phyloP scores from a whole-genome alignment of 306 rosid genomes.

The Vicia sativa region DNA sequence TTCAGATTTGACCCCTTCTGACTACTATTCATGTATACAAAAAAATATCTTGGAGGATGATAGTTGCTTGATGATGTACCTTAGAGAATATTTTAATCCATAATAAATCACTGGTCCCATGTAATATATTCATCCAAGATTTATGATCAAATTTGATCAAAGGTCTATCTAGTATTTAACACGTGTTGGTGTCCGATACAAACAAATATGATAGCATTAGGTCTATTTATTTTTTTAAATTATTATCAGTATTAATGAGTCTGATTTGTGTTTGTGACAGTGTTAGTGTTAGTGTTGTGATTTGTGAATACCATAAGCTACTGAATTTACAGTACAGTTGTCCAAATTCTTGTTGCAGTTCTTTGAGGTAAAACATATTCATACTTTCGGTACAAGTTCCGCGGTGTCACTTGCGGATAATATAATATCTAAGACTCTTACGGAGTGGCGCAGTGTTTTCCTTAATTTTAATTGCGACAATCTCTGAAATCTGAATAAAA shows the following conservation, averaged over 20 bases:
- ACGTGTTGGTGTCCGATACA: not conserved
- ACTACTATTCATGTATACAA: slow-evolving; percentile 31
- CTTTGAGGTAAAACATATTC: slow-evolving; percentile 33
- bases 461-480: slow-evolving; percentile 19
- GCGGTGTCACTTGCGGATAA: slow-evolving; percentile 29
- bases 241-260: not conserved
- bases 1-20: slow-evolving; percentile 47
- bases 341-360: slow-evolving; percentile 37
- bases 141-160: slow-evolving; percentile 15
- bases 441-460: slow-evolving; percentile 19
- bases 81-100: slow-evolving; percentile 35
- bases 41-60: slow-evolving; percentile 39
- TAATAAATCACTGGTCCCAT: slow-evolving; percentile 35
- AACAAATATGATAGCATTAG: not conserved
- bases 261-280: not conserved
- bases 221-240: not conserved
- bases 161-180: not conserved
- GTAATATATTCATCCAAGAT: slow-evolving; percentile 38
- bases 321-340: slow-evolving; percentile 26
- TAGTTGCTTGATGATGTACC: slow-evolving; percentile 43
- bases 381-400: slow-evolving; percentile 16
- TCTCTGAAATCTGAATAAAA: slow-evolving; percentile 23
- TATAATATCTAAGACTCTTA: slow-evolving; percentile 28
- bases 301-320: slow-evolving; percentile 34
- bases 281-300: not conserved